A percentile compares a stretch with the other conserved stretches of the same genome.
Conservation (phyloP, 1,139 yeast species). For the Candida tetrigidarum region DNA sequence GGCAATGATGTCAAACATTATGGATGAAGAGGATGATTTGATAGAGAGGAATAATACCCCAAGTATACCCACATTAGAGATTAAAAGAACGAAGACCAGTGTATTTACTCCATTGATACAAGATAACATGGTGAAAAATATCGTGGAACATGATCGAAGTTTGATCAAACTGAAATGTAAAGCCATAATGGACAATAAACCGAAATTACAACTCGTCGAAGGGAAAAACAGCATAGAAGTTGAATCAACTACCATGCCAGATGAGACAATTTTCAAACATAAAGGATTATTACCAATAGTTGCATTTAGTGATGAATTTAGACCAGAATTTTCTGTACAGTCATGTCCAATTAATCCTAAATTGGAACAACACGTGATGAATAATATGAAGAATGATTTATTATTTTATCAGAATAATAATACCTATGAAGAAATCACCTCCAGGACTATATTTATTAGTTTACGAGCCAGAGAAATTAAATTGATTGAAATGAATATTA, state of each 20-base stretch:
- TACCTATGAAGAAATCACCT: conserved; percentile 32
- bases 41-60: neutral
- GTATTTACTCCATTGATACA: conserved; percentile 27
- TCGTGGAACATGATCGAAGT: conserved; percentile 26
- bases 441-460: conserved; percentile 48
- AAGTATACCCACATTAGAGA: conserved; percentile 18
- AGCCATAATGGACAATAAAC: conserved; percentile 29
- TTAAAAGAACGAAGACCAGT: conserved; percentile 34
- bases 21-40: conserved; percentile 13
- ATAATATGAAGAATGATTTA: conserved; percentile 61
- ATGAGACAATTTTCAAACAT: conserved; percentile 20
- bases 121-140: conserved; percentile 24
- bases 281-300: conserved; percentile 42
- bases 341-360: conserved; percentile 55
- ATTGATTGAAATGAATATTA: conserved; percentile 46
- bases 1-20: conserved; percentile 13
- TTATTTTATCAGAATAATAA: conserved; percentile 45
- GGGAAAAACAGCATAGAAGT: conserved; percentile 8
- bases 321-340: conserved; percentile 55
- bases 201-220: too few species aligned
- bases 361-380: conserved; percentile 53
- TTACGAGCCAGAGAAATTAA: conserved; percentile 62
- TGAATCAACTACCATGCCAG: conserved; percentile 7
- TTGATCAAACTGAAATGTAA: conserved; percentile 32
- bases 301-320: conserved; percentile 55